Conservation (phyloP, 2,329 filamentous ascomycete genomes). For the Cadophora malorum region DNA sequence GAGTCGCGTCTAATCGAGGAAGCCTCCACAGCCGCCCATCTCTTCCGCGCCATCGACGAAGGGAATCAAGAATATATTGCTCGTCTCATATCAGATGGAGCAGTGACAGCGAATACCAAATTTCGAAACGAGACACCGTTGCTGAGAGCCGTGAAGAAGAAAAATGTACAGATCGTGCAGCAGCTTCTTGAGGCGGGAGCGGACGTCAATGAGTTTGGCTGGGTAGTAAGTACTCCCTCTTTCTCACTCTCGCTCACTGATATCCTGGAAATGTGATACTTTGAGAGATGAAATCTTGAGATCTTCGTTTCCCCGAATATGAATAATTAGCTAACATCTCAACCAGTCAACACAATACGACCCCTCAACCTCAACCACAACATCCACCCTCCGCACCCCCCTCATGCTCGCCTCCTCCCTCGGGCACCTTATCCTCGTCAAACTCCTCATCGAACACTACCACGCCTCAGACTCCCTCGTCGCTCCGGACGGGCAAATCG, state of each 20-base stretch:
- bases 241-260: neutral
- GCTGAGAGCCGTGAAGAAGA: slow-evolving; percentile 22
- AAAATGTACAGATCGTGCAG: slow-evolving; percentile 25
- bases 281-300: no score
- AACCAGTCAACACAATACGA: slow-evolving; percentile 1
- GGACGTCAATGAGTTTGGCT: slow-evolving; percentile 25
- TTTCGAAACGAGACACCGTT: slow-evolving; percentile 23
- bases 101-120: neutral
- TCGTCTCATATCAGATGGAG: neutral
- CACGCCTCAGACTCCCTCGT: slow-evolving; percentile 52
- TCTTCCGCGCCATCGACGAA: slow-evolving; percentile 10
- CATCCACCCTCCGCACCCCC: slow-evolving; percentile 46
- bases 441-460: slow-evolving; percentile 50
- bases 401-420: slow-evolving; percentile 52
- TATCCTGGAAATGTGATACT: neutral
- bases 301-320: no score
- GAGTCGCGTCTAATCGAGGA: no score
- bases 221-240: slow-evolving; percentile 20
- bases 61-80: slow-evolving; percentile 7
- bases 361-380: neutral
- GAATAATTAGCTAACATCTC: no score
- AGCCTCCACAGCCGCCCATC: neutral
- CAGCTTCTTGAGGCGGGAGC: slow-evolving; percentile 27
- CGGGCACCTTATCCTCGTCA: slow-evolving; percentile 51
- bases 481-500: slow-evolving; percentile 54